A percentile compares a stretch with the other conserved stretches of the same genome.
These are phyloP conservation scores for Boletus rufocinnamomeus DNA, from an alignment of 768 basidiomycete genomes.

Conservation along the genomic window DNA sequence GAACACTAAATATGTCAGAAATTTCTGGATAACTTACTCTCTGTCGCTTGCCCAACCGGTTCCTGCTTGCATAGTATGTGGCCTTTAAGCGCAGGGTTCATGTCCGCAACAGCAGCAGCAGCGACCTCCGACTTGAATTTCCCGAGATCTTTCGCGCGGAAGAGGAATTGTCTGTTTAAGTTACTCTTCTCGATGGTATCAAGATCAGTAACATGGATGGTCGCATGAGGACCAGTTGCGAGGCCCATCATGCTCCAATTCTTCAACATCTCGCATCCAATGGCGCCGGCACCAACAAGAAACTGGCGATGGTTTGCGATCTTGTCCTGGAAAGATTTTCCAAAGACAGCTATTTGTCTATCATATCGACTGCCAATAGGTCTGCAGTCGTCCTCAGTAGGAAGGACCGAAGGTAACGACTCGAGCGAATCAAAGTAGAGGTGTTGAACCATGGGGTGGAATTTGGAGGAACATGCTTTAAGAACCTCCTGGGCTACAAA, in stretches of 20 bases:
- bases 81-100: slow-evolving; percentile 89
- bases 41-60: slow-evolving; percentile 88
- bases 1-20: not conserved
- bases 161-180: slow-evolving; percentile 96
- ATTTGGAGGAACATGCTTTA: slow-evolving; percentile 97
- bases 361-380: slow-evolving; percentile 87
- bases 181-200: slow-evolving; percentile 99
- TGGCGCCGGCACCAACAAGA: slow-evolving; percentile 97
- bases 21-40: slow-evolving; percentile 59
- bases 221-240: slow-evolving; percentile 73
- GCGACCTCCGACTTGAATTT: slow-evolving; percentile 98
- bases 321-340: slow-evolving; percentile 89
- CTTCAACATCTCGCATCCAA: slow-evolving; percentile 99
- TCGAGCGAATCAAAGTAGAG: slow-evolving; percentile 98
- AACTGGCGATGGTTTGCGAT: slow-evolving; percentile 90
- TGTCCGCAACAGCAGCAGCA: slow-evolving; percentile 85
- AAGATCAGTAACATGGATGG: slow-evolving; percentile 92
- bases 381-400: slow-evolving; percentile 81
- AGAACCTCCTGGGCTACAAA: slow-evolving; percentile 98
- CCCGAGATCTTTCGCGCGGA: slow-evolving; percentile 93
- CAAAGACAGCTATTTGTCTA: slow-evolving; percentile 94
- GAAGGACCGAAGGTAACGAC: slow-evolving; percentile 75
- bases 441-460: slow-evolving; percentile 93
- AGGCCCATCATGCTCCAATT: slow-evolving; percentile 99
- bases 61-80: slow-evolving; percentile 91